A percentile compares a stretch with the other conserved stretches of the same genome.
phyloP scores from a whole-genome alignment of 1,284 basidiomycete species.

The Schizophyllum commune region DNA sequence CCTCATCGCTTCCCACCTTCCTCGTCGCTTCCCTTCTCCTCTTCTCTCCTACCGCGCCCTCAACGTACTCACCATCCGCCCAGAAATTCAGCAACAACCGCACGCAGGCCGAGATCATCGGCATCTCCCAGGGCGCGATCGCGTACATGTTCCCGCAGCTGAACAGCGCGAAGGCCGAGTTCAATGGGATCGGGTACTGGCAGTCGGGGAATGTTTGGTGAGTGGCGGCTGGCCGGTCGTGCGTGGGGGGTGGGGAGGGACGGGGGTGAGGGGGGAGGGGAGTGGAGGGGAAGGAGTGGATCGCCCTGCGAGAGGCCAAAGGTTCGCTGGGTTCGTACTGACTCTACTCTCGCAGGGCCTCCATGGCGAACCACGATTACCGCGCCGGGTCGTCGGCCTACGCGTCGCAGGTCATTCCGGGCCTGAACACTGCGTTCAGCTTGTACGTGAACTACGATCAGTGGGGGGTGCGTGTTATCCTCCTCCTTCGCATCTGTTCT shows the following conservation, averaged over 20 bases:
- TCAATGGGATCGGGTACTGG: slow-evolving; percentile 40
- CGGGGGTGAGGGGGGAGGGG: too few relatives aligned
- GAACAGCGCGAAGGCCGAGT: slow-evolving; percentile 27
- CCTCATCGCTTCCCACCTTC: too few relatives aligned
- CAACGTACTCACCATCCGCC: background rate
- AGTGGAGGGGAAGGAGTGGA: too few relatives aligned
- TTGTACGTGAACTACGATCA: slow-evolving; percentile 33
- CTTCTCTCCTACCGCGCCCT: too few relatives aligned
- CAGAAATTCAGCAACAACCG: slow-evolving; percentile 31
- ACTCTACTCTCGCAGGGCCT: background rate
- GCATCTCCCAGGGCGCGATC: slow-evolving; percentile 33
- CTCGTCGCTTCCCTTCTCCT: too few relatives aligned
- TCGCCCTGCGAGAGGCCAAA: too few relatives aligned
- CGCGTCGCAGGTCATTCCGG: slow-evolving; percentile 27
- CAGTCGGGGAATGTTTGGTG: slow-evolving; percentile 40
- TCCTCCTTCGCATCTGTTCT: background rate
- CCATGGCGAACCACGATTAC: slow-evolving; percentile 35
- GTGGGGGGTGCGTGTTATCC: slow-evolving; percentile 22
- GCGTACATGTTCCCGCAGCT: slow-evolving; percentile 31
- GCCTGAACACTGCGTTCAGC: slow-evolving; percentile 32
- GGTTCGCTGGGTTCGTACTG: too few relatives aligned
- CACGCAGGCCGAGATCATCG: slow-evolving; percentile 27
- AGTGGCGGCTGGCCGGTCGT: slow-evolving; percentile 9
- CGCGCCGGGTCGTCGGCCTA: slow-evolving; percentile 27
- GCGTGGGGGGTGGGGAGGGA: background rate